Base-by-base conservation (phyloP, 805 yeast genomes). In the Ogataea salicorniae region DNA sequence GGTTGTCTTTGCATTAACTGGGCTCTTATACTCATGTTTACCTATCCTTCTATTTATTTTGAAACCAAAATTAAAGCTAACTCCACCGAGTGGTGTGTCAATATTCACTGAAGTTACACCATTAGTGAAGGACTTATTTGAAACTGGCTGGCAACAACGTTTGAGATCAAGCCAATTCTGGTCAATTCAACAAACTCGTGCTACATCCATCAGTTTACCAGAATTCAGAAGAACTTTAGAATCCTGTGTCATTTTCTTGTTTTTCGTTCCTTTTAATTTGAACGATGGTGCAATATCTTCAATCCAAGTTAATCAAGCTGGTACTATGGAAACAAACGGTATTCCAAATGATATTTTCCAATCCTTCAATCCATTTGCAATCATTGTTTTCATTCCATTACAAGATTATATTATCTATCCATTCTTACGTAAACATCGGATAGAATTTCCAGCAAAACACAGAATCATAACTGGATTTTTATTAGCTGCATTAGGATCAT, bases 341-440 rank as follows among this genome's bases (percentile, higher is more conserved):
- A 71, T 77, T 48, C 81, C 81, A 41, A 77, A 77, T 56, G 83
- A 78, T 61, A 67, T 77, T 52, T 75, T 75, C 60, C 73, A 70
- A 56, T 75, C 76, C 47, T 75, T 77, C 61, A 77, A 77, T 54
- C 80, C 81, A 17, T 63, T 77, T 48, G 71, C 80, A 15, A 77
- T 77, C 45, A 69, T 77, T 44, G 56, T 77, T 26, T 59, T 73
- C 46, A 74, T 77, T 43, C 83, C 82, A 34, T 63, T 77, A 40
- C 68, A 75, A 51, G 78, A 77, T 52, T 65, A 68, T 48, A 37
- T 67, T 8, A 41, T 77, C 9, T 77, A 77, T 55, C 82, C 82
- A 34, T 48, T 63, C 11, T 60, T 76, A 46, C 63, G 80, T 57
- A 66, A 59, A 50, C 50, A 58, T 37, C 65, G 63, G 35, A 68